Base-by-base conservation (phyloP, 352 stramenopile genomes). In the Thraustotheca clavata region DNA sequence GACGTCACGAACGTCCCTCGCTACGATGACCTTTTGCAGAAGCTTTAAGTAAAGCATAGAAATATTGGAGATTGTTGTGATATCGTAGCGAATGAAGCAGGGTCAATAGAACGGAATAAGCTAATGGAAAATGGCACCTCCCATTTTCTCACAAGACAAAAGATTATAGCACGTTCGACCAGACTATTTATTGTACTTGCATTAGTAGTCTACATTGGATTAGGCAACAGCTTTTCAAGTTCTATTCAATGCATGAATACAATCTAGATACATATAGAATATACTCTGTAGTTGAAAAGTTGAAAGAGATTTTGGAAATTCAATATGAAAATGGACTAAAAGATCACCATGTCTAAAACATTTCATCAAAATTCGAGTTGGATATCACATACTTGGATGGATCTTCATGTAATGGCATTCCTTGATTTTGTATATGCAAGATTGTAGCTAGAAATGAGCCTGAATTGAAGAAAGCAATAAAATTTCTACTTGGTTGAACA, bases 1-100 rank as follows among this genome's bases (percentile, higher is more conserved):
- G 83, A 87, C 73, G 69, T 94, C 68, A 73, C 73, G 57, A 49
- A 70, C 33, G 80, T 94, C 55, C 85, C 81, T 16, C 85, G 80
- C 67, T 71, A 92, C 43, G 81, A 94, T 61, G 79, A 69, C 20
- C 60, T 94, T 60, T 63, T 82, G 46, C 75, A 71, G 71, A 89
- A 92, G 75, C 79, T 94, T 63, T 94, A 91, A 68, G 31, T 27
- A 55, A n/a, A 52, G 43, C 43, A 52, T 52, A 52, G 43, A 52
- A 52, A 14, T 52, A 52, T 52, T 52, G 43, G 43, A 52, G 38
- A 43, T 43, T 43, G 38, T 18, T 43, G 38, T n/a, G n/a, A n/a
- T n/a, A n/a, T n/a, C n/a, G n/a, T n/a, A n/a, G n/a, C n/a, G n/a
- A n/a, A n/a, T n/a, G n/a, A 34, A 22, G 49, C 22, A 59, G 49